Percentiles rank a stretch among this genome's conserved stretches.
Evolutionary conservation across 2,329 filamentous ascomycete species (phyloP).

Genomic region (Phyllosticta citrichinensis): DNA sequence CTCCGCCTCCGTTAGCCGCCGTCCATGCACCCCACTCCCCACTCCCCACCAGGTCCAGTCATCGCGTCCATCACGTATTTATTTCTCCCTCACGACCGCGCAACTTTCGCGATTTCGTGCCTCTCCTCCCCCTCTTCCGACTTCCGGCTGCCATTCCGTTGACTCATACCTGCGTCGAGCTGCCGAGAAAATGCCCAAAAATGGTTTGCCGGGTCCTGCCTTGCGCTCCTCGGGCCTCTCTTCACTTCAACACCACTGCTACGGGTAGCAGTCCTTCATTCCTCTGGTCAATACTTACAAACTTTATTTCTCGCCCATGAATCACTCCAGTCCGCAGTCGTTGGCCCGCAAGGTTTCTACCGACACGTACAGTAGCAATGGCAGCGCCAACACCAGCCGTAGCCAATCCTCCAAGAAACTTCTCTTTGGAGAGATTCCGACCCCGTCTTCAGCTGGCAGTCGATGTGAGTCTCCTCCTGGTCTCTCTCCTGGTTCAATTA

Average conservation of each 20-base stretch:
- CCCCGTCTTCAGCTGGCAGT: constrained; percentile 24
- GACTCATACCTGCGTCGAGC: constrained; percentile 33
- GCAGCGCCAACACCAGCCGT: constrained; percentile 24
- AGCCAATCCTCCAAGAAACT: constrained; percentile 29
- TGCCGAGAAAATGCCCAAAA: constrained; percentile 4
- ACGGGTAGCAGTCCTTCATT: background rate
- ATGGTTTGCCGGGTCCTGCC: background rate
- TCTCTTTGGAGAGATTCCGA: constrained; percentile 42
- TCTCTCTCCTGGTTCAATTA: constrained; percentile 6
- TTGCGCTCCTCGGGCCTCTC: background rate
- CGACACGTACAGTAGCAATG: constrained; percentile 9
- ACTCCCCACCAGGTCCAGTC: background rate
- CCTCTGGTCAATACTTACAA: background rate
- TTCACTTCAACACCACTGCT: background rate
- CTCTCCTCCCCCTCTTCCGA: constrained; percentile 12
- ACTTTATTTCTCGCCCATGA: constrained; percentile 8
- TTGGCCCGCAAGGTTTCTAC: constrained; percentile 8
- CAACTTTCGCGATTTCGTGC: constrained; percentile 29
- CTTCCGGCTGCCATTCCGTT: constrained; percentile 18
- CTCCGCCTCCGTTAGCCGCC: background rate
- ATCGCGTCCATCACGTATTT: constrained; percentile 4
- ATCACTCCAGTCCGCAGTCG: constrained; percentile 19
- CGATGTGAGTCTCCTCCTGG: constrained; percentile 8
- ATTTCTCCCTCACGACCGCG: constrained; percentile 21
- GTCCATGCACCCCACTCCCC: background rate